phyloP scores from a whole-genome alignment of 805 yeast species.

The Komagataella pastoris region DNA sequence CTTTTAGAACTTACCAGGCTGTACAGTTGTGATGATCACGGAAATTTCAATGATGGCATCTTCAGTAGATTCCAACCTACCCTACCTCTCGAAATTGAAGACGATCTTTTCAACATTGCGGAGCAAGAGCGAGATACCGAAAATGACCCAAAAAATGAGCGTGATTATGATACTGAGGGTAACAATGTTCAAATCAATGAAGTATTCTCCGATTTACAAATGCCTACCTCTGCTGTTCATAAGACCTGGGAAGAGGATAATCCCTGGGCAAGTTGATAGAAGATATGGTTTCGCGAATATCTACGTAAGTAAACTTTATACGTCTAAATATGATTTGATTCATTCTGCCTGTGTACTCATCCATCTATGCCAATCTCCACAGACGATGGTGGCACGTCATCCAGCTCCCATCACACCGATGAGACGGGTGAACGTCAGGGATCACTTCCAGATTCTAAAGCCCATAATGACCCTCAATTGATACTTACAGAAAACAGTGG shows the following conservation, averaged over 20 bases:
- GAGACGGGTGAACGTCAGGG: background rate
- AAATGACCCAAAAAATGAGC: conserved; percentile 5
- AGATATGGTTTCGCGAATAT: background rate
- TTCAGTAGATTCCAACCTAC: conserved; percentile 56
- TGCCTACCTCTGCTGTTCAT: conserved; percentile 37
- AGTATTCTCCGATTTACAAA: conserved; percentile 30
- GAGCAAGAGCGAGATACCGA: conserved; percentile 14
- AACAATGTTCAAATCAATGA: conserved; percentile 25
- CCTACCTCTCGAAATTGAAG: conserved; percentile 56
- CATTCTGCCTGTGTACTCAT: background rate
- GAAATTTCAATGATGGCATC: conserved; percentile 36
- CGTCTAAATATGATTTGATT: background rate
- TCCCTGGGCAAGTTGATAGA: conserved; percentile 39
- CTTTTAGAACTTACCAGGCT: conserved; percentile 53
- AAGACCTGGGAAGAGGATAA: conserved; percentile 42
- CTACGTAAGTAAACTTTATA: background rate
- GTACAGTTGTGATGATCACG: conserved; percentile 66
- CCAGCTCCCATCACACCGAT: background rate
- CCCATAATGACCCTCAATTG: background rate
- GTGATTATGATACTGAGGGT: conserved; percentile 6
- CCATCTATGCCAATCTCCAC: background rate
- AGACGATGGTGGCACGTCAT: background rate
- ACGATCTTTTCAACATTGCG: conserved; percentile 56
- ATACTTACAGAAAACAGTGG: background rate
- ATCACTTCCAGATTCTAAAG: background rate